Evolutionary conservation across 2,329 filamentous ascomycete genomes (phyloP), one percentile per base, ranked within the genome.

Genomic region (Erysiphe neolycopersici): DNA sequence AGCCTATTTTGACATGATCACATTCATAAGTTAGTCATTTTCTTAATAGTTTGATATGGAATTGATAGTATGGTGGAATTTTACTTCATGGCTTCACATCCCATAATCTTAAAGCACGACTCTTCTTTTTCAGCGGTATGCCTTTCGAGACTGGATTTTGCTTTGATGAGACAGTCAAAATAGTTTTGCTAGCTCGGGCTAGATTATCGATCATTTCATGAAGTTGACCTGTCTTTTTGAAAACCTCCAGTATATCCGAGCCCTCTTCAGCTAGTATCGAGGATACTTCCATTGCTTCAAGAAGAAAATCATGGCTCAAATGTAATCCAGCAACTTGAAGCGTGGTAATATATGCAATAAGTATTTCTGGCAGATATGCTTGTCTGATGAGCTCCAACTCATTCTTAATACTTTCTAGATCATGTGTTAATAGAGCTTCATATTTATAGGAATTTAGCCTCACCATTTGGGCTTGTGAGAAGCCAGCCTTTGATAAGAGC

Each of bases 211-310:
- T 69, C 36, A 89, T 63, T 61, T 87, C 80, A 53, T 71, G 69
- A 72, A 87, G 78, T 40, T 78, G 70, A 30, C 68, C 67, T 2
- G 72, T 68, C 44, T 68, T 65, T 44, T 74, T 59, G 51, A 89
- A 79, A 38, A 71, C 68, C 19, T 64, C 60, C 1, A 76, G 71
- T 36, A 87, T 60, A 50, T 77, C 74, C 19, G 74, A 74, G 47
- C 67, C 69, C 49, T 75, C 71, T 45, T 78, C 73, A 1, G 87
- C 82, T 42, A 93, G 69, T 2, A 75, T 57, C 1, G 76, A 73
- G 1, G 83, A 76, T 14, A 98, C 64, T 46, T 93, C 81, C 79
- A 98, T 87, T 53, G 77, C 80, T 55, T 87, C 76, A 22, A 89
- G 67, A 16, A 92, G 66, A 50, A 78, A 71, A 46, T 87, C 80